Percentiles rank a stretch among this genome's conserved stretches.
Conservation (phyloP, 306 rosid species). For the Potentilla sterilis region DNA sequence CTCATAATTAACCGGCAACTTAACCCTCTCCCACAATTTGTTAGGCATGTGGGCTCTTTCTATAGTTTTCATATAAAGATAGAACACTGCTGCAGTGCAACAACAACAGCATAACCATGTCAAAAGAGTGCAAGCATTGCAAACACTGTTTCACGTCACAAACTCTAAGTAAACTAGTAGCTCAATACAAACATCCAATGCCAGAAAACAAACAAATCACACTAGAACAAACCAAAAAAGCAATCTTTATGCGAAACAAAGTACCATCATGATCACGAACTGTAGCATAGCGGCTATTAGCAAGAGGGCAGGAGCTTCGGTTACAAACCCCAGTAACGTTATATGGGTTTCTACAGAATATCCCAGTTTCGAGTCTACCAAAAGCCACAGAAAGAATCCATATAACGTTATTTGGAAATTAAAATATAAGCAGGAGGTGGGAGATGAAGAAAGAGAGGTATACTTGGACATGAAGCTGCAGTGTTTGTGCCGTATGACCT, state of each 20-base stretch:
- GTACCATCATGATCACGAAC: conserved; percentile 83
- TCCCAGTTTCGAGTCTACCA: too few species aligned
- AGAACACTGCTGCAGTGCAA: conserved; percentile 67
- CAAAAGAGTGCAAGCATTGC: not conserved
- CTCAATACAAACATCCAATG: too few species aligned
- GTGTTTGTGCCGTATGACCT: conserved; percentile 1
- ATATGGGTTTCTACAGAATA: too few species aligned
- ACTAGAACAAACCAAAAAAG: not conserved
- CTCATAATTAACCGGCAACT: conserved; percentile 25
- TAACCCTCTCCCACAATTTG: conserved; percentile 86
- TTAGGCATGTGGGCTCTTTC: conserved; percentile 94
- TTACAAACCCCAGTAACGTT: conserved; percentile 78
- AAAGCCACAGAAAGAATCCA: too few species aligned
- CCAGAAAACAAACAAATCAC: too few species aligned
- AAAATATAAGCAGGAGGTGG: not conserved
- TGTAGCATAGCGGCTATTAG: conserved; percentile 92
- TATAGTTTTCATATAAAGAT: conserved; percentile 89
- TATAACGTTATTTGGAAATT: not conserved
- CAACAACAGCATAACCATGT: not conserved
- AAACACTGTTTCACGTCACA: not conserved
- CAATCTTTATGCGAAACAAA: not conserved
- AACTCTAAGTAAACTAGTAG: too few species aligned
- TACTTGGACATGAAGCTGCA: conserved; percentile 2
- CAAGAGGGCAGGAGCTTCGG: conserved; percentile 87
- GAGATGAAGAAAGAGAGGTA: not conserved